Percentiles rank a stretch among this genome's conserved stretches.
Conservation (phyloP, 768 basidiomycete genomes). For the Tylopilus subfusipes region DNA sequence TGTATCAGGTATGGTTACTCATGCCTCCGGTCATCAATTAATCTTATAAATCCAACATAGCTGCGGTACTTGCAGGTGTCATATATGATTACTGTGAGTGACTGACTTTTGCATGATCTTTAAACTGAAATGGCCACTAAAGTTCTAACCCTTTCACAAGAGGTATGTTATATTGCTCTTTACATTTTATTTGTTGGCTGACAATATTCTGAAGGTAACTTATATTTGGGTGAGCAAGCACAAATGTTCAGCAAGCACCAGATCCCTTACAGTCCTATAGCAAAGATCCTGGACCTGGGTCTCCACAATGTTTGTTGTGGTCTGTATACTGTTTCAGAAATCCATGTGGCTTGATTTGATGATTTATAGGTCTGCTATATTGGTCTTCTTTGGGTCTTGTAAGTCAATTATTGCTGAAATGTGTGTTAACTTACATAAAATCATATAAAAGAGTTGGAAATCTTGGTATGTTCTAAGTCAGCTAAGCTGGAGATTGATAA, state of each 20-base stretch:
- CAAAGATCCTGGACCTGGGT: neutral
- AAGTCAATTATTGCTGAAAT: neutral
- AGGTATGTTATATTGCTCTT: neutral
- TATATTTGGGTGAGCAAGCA: slow-evolving; percentile 4
- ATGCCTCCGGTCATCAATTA: neutral
- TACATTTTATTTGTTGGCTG: neutral
- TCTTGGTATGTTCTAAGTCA: neutral
- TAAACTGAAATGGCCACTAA: neutral
- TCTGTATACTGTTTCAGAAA: neutral
- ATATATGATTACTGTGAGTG: neutral
- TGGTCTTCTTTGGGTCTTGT: slow-evolving; percentile 4
- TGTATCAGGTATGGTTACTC: neutral
- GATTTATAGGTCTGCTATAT: neutral
- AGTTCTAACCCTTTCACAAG: neutral
- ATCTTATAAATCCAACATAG: neutral
- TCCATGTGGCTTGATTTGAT: neutral
- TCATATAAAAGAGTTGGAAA: neutral
- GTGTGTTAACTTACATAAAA: no score
- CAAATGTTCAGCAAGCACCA: neutral
- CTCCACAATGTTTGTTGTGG: slow-evolving; percentile 1
- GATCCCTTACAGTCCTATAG: neutral
- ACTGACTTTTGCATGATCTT: neutral
- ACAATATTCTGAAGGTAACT: neutral
- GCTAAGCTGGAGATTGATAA: neutral
- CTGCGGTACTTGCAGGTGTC: neutral